Conservation (phyloP, 1,284 basidiomycete genomes). For the Trametes hirsuta region DNA sequence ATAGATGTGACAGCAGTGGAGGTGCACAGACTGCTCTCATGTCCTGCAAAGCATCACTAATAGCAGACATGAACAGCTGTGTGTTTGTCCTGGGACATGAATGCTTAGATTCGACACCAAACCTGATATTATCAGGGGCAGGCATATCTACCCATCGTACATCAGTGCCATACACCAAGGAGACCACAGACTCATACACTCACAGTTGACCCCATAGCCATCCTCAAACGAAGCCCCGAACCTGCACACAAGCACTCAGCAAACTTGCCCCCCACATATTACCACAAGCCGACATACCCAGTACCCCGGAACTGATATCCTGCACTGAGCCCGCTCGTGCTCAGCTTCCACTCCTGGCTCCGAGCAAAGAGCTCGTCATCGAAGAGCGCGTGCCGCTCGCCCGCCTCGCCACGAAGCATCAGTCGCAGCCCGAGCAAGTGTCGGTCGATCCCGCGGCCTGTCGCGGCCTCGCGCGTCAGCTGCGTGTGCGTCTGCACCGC, state of each 20-base stretch:
- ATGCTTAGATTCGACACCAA: slow-evolving; percentile 93
- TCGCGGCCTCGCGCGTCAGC: slow-evolving; percentile 81
- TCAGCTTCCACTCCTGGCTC: slow-evolving; percentile 89
- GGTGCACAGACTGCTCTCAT: slow-evolving; percentile 61
- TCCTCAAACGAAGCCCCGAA: slow-evolving; percentile 82
- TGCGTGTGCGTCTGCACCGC: slow-evolving; percentile 78
- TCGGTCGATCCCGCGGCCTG: slow-evolving; percentile 89
- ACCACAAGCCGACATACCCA: slow-evolving; percentile 49
- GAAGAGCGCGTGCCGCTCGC: slow-evolving; percentile 59
- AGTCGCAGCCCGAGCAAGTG: slow-evolving; percentile 88
- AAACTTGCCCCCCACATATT: neutral
- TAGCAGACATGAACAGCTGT: slow-evolving; percentile 63
- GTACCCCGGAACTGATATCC: slow-evolving; percentile 91
- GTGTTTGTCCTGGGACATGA: slow-evolving; percentile 78
- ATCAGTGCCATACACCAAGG: neutral
- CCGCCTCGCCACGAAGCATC: slow-evolving; percentile 51
- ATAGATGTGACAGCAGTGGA: slow-evolving; percentile 20
- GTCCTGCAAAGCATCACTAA: slow-evolving; percentile 73
- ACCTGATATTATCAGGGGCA: slow-evolving; percentile 83
- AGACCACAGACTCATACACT: slow-evolving; percentile 36
- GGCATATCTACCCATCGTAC: slow-evolving; percentile 67
- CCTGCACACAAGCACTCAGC: slow-evolving; percentile 34
- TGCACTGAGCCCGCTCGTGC: slow-evolving; percentile 89
- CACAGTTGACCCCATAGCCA: slow-evolving; percentile 94
- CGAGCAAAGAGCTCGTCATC: slow-evolving; percentile 79